Evolutionary conservation across 306 rosid species (phyloP).

Genomic region (Fragaria iinumae): DNA sequence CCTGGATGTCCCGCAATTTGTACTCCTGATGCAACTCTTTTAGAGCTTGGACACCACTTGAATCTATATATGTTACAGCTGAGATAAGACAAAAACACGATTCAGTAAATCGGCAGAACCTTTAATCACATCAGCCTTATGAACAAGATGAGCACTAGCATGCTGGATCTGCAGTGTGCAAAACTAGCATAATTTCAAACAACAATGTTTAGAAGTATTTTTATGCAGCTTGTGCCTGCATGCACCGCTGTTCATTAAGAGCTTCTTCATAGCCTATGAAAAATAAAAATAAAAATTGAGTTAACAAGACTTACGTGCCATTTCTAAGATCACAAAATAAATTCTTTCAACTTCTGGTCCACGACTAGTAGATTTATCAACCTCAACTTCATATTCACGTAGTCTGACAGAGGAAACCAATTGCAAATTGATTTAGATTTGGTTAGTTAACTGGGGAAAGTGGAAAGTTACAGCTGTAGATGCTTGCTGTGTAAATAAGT

Average conservation of each 20-base stretch:
- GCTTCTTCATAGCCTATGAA: not conserved
- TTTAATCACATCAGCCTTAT: conserved; percentile 4
- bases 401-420: conserved; percentile 51
- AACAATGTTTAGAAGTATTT: not conserved
- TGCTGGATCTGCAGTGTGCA: not conserved
- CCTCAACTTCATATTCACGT: conserved; percentile 83
- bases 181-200: conserved; percentile 6
- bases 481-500: not conserved
- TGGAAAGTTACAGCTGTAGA: conserved; percentile 20
- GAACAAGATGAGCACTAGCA: conserved; percentile 4
- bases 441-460: conserved; percentile 17
- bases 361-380: conserved; percentile 58
- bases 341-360: conserved; percentile 95
- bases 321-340: conserved; percentile 80
- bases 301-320: conserved; percentile 83
- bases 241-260: not conserved
- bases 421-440: conserved; percentile 13
- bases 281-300: not conserved
- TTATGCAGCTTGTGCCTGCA: not conserved
- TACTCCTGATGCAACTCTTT: conserved; percentile 88
- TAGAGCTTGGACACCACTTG: conserved; percentile 91
- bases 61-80: conserved; percentile 96
- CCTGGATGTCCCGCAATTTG: conserved; percentile 86
- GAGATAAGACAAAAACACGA: conserved; percentile 33
- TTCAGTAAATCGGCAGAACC: conserved; percentile 3